These are phyloP conservation scores for Pinus taeda DNA, from an alignment of 75 land plant species.

Conservation along the genomic window DNA sequence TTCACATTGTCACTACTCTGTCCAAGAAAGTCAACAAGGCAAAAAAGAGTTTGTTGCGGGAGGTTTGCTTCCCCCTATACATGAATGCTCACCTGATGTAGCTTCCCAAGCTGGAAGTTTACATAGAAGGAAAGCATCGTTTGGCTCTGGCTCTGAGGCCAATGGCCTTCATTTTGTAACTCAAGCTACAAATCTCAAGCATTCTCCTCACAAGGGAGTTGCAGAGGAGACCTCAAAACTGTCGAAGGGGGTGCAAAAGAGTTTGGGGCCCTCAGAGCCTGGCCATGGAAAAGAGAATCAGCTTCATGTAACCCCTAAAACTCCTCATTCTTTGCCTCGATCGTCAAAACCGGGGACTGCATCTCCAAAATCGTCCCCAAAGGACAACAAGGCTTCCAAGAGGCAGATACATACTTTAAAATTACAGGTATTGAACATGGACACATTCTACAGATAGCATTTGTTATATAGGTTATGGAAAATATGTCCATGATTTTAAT, in stretches of 20 bases:
- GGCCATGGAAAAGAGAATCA: conserved; percentile 10
- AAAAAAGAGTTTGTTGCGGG: conserved; percentile 5
- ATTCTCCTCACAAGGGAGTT: neutral
- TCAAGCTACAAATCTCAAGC: conserved; percentile 2
- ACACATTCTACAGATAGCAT: neutral
- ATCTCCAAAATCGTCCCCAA: neutral
- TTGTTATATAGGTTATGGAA: neutral
- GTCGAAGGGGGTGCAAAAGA: neutral
- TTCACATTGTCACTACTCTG: neutral
- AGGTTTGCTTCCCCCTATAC: conserved; percentile 9
- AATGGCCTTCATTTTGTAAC: neutral
- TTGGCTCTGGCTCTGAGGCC: conserved; percentile 3
- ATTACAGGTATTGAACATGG: conserved; percentile 4
- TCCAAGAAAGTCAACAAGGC: conserved; percentile 7
- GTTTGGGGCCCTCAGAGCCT: neutral
- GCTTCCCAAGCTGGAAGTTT: neutral
- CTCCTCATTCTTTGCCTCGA: neutral
- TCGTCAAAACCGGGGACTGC: neutral
- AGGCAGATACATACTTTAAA: neutral
- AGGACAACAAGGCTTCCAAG: conserved; percentile 5
- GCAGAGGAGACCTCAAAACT: conserved; percentile 1
- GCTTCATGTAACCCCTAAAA: neutral
- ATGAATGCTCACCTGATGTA: neutral
- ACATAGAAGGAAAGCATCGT: neutral
- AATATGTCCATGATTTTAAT: neutral